These are phyloP conservation scores for Trifolium dubium DNA, from an alignment of 306 rosid genomes.

Conservation along the genomic window DNA sequence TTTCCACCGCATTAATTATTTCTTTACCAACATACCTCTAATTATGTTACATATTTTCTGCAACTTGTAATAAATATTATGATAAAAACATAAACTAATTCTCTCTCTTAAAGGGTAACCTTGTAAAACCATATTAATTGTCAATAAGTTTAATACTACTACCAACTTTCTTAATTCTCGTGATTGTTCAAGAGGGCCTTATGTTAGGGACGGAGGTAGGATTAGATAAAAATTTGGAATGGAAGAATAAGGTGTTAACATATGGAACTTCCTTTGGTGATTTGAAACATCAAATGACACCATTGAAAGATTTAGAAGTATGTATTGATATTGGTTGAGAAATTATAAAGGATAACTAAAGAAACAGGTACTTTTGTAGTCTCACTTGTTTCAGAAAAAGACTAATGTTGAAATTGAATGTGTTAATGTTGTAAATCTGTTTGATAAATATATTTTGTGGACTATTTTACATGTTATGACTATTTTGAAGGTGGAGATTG, in stretches of 20 bases:
- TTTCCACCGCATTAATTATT: too few relatives aligned
- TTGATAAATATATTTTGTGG: slow-evolving; percentile 1
- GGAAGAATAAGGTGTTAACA: not conserved
- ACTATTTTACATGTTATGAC: not conserved
- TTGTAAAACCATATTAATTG: too few relatives aligned
- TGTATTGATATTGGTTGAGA: not conserved
- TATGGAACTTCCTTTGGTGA: slow-evolving; percentile 7
- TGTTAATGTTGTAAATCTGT: not conserved
- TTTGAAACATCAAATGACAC: slow-evolving; percentile 15
- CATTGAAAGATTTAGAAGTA: slow-evolving; percentile 26
- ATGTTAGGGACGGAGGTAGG: too few relatives aligned
- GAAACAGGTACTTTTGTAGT: not conserved
- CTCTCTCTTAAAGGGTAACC: too few relatives aligned
- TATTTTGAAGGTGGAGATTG: slow-evolving; percentile 11
- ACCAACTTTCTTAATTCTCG: too few relatives aligned
- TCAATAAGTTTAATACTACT: too few relatives aligned
- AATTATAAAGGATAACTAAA: not conserved
- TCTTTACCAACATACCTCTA: too few relatives aligned
- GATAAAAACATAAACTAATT: too few relatives aligned
- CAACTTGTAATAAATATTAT: too few relatives aligned
- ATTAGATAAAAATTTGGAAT: slow-evolving; percentile 1
- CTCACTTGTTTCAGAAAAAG: not conserved
- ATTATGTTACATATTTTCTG: too few relatives aligned
- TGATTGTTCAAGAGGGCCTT: too few relatives aligned
- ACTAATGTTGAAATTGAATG: not conserved